Percentiles rank a stretch among this genome's conserved stretches.
phyloP scores from a whole-genome alignment of 768 basidiomycete genomes.

The Epithele typhae region DNA sequence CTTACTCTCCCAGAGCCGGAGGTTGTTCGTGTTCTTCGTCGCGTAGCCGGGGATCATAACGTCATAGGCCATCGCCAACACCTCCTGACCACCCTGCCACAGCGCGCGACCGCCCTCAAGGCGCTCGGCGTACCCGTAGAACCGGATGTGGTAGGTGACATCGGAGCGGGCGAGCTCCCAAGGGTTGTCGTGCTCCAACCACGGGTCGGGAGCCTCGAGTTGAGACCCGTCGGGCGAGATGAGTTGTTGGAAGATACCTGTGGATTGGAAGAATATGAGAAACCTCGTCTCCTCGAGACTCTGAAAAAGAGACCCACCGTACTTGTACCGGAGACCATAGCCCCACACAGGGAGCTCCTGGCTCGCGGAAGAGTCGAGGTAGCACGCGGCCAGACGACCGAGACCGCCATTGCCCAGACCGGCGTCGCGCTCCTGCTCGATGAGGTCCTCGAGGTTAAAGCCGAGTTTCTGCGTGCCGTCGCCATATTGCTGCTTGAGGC shows the following conservation, averaged over 20 bases:
- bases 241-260: slow-evolving; percentile 82
- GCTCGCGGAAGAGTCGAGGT: slow-evolving; percentile 88
- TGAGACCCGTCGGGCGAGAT: slow-evolving; percentile 80
- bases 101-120: slow-evolving; percentile 50
- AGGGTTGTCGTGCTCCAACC: slow-evolving; percentile 84
- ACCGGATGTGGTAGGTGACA: slow-evolving; percentile 80
- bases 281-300: too few relatives aligned
- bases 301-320: slow-evolving; percentile 42
- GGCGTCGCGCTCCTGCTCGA: slow-evolving; percentile 90
- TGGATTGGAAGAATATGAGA: not conserved
- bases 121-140: slow-evolving; percentile 82
- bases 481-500: slow-evolving; percentile 71
- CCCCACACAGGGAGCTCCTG: slow-evolving; percentile 94
- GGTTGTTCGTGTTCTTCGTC: slow-evolving; percentile 86
- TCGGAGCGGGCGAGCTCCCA: slow-evolving; percentile 89
- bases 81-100: slow-evolving; percentile 92
- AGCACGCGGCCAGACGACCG: slow-evolving; percentile 95
- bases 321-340: slow-evolving; percentile 89
- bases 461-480: slow-evolving; percentile 73
- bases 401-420: slow-evolving; percentile 94
- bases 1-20: slow-evolving; percentile 80
- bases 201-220: slow-evolving; percentile 89
- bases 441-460: slow-evolving; percentile 83
- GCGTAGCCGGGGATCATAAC: slow-evolving; percentile 89
- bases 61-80: slow-evolving; percentile 90